phyloP scores from a whole-genome alignment of 2,329 filamentous ascomycete species.

The Talaromyces verruculosus region DNA sequence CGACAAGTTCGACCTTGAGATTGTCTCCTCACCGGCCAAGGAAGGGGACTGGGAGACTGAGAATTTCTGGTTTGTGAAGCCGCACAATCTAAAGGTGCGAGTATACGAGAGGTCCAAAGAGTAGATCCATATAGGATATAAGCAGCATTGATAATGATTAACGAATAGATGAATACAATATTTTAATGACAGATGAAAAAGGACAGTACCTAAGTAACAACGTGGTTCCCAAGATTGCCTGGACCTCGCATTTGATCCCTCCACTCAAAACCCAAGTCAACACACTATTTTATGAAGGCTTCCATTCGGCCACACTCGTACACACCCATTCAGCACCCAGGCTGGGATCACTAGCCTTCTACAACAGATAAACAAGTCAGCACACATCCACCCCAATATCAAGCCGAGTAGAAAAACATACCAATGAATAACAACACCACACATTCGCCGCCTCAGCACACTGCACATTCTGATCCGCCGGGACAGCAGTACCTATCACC shows the following conservation, averaged over 20 bases:
- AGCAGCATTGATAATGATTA: background rate
- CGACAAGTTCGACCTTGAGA: conserved; percentile 22
- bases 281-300: background rate
- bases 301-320: conserved; percentile 19
- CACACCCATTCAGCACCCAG: conserved; percentile 17
- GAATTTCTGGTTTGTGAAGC: conserved; percentile 15
- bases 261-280: background rate
- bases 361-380: background rate
- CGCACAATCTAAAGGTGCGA: background rate
- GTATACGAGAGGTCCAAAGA: background rate
- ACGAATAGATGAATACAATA: background rate
- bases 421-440: conserved; percentile 20
- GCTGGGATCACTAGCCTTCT: conserved; percentile 8
- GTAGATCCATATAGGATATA: background rate
- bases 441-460: conserved; percentile 19
- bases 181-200: background rate
- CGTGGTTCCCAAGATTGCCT: background rate
- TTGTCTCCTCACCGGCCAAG: background rate
- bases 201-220: background rate
- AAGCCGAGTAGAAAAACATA: conserved; percentile 4
- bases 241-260: background rate
- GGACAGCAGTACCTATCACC: conserved; percentile 19
- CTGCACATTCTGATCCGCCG: conserved; percentile 16
- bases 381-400: background rate
- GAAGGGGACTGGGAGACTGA: conserved; percentile 7